phyloP scores from a whole-genome alignment of 108 stramenopile species.

The Pseudonitzschia delicatissima region DNA sequence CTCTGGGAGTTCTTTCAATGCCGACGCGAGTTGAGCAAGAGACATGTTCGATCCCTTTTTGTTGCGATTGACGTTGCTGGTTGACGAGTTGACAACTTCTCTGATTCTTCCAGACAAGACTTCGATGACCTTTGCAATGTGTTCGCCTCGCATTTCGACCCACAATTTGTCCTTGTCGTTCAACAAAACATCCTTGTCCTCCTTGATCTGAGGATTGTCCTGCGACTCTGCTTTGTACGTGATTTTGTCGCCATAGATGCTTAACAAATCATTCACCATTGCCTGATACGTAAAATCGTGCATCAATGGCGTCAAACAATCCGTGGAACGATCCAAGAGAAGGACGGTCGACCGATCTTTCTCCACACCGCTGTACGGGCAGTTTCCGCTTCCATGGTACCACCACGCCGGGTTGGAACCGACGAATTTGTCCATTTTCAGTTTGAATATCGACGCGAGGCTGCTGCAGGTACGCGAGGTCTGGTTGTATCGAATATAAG shows the following conservation, averaged over 20 bases:
- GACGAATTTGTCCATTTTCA: conserved; percentile 83
- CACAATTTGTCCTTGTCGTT: conserved; percentile 95
- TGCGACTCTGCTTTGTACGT: conserved; percentile 60
- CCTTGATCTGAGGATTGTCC: conserved; percentile 40
- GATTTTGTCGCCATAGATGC: conserved; percentile 83
- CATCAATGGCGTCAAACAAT: conserved; percentile 93
- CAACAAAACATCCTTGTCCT: conserved; percentile 80
- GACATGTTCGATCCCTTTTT: conserved; percentile 54
- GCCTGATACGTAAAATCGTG: conserved; percentile 98
- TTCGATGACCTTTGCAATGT: conserved; percentile 93
- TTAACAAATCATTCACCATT: conserved; percentile 94
- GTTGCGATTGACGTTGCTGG: conserved; percentile 39
- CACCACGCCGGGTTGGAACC: conserved; percentile 73
- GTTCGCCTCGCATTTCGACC: conserved; percentile 93
- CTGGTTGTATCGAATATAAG: conserved; percentile 86
- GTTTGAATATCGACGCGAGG: conserved; percentile 80
- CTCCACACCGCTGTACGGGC: conserved; percentile 44
- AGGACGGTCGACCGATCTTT: conserved; percentile 85
- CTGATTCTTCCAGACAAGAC: conserved; percentile 68
- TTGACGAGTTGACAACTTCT: conserved; percentile 73
- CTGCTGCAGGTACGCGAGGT: conserved; percentile 54
- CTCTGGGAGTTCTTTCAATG: conserved; percentile 90
- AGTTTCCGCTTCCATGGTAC: conserved; percentile 85
- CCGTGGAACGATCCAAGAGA: conserved; percentile 88
- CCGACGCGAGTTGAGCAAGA: conserved; percentile 86